phyloP scores from a whole-genome alignment of 2,329 filamentous ascomycete genomes.

The Aureobasidium namibiae region DNA sequence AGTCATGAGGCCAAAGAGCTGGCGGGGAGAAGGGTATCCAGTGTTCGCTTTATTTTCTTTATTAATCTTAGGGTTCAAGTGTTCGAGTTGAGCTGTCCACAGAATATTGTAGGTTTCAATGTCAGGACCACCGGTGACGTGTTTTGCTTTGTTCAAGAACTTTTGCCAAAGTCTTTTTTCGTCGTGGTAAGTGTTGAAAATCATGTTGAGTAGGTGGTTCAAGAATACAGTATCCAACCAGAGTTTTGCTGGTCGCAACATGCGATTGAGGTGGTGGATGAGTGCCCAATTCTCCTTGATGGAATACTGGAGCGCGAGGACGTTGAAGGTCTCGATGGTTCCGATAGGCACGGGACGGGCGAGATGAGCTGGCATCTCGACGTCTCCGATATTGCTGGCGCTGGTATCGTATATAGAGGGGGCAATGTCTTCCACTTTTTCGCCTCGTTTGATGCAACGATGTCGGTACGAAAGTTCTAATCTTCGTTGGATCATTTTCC shows the following conservation, averaged over 20 bases:
- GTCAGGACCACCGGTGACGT: constrained; percentile 4
- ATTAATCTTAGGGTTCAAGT: neutral
- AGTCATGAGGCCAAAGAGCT: constrained; percentile 14
- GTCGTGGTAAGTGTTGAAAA: constrained; percentile 7
- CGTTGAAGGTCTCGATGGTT: constrained; percentile 68
- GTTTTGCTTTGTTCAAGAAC: constrained; percentile 11
- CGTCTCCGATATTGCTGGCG: too few relatives aligned
- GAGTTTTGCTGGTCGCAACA: constrained; percentile 56
- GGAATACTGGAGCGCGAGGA: constrained; percentile 66
- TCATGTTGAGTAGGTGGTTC: constrained; percentile 61
- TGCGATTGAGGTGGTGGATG: constrained; percentile 53
- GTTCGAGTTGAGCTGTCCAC: constrained; percentile 12
- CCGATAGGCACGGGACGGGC: constrained; percentile 45
- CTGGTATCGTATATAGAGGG: neutral
- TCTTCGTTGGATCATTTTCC: constrained; percentile 67
- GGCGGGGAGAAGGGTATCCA: constrained; percentile 11
- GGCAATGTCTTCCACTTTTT: neutral
- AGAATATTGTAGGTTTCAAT: constrained; percentile 15
- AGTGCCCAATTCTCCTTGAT: constrained; percentile 50
- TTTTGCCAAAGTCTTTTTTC: constrained; percentile 2
- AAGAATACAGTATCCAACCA: constrained; percentile 65
- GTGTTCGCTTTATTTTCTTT: neutral
- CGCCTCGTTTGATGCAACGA: neutral
- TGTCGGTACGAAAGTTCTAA: constrained; percentile 52
- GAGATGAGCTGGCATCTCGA: constrained; percentile 23